Evolutionary conservation across 176 grass and related monocot species (phyloP).

Genomic region (Carex parvula): DNA sequence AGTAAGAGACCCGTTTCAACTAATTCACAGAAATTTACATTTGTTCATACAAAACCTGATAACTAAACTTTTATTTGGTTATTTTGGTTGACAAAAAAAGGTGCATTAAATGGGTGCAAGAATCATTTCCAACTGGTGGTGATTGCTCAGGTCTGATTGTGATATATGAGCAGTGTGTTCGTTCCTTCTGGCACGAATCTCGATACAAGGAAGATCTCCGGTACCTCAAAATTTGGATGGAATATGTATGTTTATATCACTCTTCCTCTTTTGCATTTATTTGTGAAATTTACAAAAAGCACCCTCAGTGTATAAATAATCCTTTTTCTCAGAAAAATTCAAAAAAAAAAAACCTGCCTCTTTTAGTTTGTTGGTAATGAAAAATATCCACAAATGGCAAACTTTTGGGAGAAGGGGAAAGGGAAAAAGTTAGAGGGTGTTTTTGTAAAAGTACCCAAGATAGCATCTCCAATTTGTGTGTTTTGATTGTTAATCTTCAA

Average conservation of each 20-base stretch:
- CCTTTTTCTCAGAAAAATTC: neutral
- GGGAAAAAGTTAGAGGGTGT: too few relatives aligned
- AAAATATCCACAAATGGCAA: too few relatives aligned
- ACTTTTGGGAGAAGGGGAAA: too few relatives aligned
- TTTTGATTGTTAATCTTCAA: too few relatives aligned
- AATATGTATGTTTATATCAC: conserved; percentile 61
- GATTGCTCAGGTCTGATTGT: conserved; percentile 84
- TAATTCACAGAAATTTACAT: neutral
- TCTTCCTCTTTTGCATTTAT: neutral
- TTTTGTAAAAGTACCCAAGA: too few relatives aligned
- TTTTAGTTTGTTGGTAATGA: too few relatives aligned
- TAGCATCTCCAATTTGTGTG: neutral
- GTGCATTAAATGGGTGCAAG: conserved; percentile 98
- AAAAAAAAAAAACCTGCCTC: too few relatives aligned
- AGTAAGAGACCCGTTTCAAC: conserved; percentile 37
- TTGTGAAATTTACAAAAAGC: neutral
- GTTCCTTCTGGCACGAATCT: conserved; percentile 74
- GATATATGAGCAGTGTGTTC: conserved; percentile 94
- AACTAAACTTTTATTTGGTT: neutral
- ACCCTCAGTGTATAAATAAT: neutral
- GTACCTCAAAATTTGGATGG: conserved; percentile 97
- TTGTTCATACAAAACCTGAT: neutral
- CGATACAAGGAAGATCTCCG: conserved; percentile 84
- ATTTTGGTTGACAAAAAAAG: conserved; percentile 23
- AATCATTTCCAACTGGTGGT: conserved; percentile 78